Evolutionary conservation across 805 yeast genomes (phyloP).

Genomic region (Nakazawaea anatomiae): DNA sequence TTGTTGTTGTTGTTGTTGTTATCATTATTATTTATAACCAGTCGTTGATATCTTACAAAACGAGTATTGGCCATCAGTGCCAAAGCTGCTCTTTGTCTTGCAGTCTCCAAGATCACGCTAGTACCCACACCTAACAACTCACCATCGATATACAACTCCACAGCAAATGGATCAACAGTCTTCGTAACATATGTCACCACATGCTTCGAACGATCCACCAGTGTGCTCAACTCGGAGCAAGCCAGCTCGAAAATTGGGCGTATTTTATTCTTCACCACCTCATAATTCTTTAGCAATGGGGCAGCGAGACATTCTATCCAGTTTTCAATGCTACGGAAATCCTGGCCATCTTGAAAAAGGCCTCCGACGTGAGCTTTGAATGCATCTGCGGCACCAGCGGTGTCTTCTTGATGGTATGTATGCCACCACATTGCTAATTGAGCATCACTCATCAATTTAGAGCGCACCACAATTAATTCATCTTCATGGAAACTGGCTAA

Average conservation of each 20-base stretch:
- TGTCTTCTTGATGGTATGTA: background rate
- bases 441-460: background rate
- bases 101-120: background rate
- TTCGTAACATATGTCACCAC: background rate
- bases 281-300: background rate
- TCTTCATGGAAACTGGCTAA: background rate
- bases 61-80: background rate
- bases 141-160: background rate
- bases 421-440: background rate
- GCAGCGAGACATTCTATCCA: background rate
- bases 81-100: background rate
- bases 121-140: background rate
- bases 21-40: no score
- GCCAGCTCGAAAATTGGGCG: background rate
- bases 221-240: background rate
- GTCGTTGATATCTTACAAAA: background rate
- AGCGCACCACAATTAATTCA: background rate
- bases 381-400: background rate
- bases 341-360: background rate
- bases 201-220: background rate
- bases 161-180: background rate
- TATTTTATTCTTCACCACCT: background rate
- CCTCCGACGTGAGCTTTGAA: background rate
- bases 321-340: background rate
- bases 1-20: no score